phyloP scores from a whole-genome alignment of 1,139 yeast genomes.

The Blastobotrys elegans region DNA sequence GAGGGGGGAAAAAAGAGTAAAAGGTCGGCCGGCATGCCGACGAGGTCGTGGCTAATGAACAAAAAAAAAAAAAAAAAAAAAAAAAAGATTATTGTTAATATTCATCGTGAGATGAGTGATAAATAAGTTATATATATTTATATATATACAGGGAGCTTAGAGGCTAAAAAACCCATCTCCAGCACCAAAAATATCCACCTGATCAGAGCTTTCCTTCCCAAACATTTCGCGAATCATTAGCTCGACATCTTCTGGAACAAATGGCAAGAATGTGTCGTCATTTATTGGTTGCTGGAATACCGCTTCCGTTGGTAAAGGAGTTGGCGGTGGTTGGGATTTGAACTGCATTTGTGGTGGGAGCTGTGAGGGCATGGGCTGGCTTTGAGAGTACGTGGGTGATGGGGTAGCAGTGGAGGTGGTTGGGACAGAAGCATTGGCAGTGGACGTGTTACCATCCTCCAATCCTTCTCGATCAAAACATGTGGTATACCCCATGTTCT shows the following conservation, averaged over 20 bases:
- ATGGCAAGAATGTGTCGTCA: background rate
- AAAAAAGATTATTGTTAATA: background rate
- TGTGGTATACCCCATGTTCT: too few relatives aligned
- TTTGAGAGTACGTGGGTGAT: background rate
- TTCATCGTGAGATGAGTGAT: too few relatives aligned
- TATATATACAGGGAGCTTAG: too few relatives aligned
- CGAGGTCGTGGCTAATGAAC: too few relatives aligned
- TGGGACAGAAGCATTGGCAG: background rate
- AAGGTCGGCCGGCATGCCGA: background rate
- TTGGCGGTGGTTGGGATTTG: background rate
- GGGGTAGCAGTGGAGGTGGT: background rate
- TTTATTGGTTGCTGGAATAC: background rate
- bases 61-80: too few relatives aligned
- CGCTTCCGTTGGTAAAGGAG: background rate
- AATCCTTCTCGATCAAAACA: background rate
- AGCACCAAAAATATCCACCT: background rate
- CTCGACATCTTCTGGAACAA: background rate
- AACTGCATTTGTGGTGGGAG: too few relatives aligned
- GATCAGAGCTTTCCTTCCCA: background rate
- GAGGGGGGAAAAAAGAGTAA: too few relatives aligned
- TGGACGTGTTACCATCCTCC: background rate
- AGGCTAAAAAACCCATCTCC: background rate
- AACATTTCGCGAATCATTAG: background rate
- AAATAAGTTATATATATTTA: background rate
- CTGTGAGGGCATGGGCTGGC: background rate